Percentiles rank a stretch among this genome's conserved stretches.
Evolutionary conservation across 257 asterid genomes (phyloP).

Genomic region (Striga asiatica): DNA sequence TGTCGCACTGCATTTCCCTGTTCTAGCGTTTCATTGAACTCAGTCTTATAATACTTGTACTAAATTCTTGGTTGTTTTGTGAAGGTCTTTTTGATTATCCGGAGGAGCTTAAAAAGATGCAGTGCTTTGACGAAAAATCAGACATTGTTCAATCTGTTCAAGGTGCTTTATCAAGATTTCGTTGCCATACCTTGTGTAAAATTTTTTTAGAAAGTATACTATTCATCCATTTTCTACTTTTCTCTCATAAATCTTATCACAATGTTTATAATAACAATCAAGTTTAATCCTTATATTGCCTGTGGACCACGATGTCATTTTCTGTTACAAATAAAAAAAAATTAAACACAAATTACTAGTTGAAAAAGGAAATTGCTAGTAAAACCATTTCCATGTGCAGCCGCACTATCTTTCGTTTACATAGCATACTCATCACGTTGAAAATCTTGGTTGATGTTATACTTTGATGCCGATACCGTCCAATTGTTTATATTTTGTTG

Average conservation of each 20-base stretch:
- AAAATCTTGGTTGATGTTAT: not conserved
- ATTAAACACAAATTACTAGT: no score
- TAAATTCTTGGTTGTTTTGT: slow-evolving; percentile 20
- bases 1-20: not conserved
- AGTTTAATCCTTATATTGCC: no score
- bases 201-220: no score
- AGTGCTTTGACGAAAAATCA: slow-evolving; percentile 84
- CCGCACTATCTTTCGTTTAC: not conserved
- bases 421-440: not conserved
- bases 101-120: slow-evolving; percentile 94
- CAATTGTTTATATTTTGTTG: not conserved
- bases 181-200: no score
- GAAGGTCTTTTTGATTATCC: slow-evolving; percentile 75
- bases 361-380: no score
- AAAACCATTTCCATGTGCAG: no score
- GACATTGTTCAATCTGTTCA: slow-evolving; percentile 83
- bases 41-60: slow-evolving; percentile 2
- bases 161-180: slow-evolving; percentile 39
- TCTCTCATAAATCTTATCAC: no score
- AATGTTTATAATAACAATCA: no score
- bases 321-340: no score
- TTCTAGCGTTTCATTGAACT: slow-evolving; percentile 7
- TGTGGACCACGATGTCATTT: no score
- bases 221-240: no score
- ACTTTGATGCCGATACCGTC: not conserved